Evolutionary conservation across 345 rosid genomes (phyloP).

Genomic region (Capsella bursapastoris): DNA sequence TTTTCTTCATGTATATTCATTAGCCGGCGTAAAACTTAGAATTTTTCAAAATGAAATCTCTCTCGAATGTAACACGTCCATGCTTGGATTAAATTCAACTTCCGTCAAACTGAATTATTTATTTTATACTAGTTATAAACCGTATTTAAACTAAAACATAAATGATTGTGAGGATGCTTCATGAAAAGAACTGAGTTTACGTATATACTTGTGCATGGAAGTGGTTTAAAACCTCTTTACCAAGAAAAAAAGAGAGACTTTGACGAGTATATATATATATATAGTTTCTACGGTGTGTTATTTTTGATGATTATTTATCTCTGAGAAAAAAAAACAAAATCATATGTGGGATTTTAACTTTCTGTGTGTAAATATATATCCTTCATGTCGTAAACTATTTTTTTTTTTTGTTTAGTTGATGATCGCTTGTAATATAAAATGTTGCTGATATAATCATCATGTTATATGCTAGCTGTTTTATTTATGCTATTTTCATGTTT

Average conservation of each 20-base stretch:
- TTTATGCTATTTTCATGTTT: neutral
- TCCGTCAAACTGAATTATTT: neutral
- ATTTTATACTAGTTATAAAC: neutral
- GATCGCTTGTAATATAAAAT: constrained; percentile 3
- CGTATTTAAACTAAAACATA: neutral
- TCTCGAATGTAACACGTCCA: neutral
- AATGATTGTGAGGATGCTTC: neutral
- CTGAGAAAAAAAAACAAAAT: neutral
- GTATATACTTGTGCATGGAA: constrained; percentile 10
- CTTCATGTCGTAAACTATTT: neutral
- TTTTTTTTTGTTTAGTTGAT: neutral
- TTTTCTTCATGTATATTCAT: neutral
- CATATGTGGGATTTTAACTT: neutral
- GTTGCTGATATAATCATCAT: neutral
- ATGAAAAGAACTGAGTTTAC: neutral
- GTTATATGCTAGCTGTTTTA: neutral
- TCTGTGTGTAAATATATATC: neutral
- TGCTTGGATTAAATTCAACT: neutral
- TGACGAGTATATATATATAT: neutral
- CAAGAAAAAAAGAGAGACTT: neutral
- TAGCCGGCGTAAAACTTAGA: neutral
- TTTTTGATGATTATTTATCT: neutral
- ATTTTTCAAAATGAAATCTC: neutral
- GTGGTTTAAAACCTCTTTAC: neutral
- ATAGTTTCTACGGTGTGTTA: neutral